Base-by-base conservation (phyloP, 179 eudicot species). In the Monotropa hypopitys region DNA sequence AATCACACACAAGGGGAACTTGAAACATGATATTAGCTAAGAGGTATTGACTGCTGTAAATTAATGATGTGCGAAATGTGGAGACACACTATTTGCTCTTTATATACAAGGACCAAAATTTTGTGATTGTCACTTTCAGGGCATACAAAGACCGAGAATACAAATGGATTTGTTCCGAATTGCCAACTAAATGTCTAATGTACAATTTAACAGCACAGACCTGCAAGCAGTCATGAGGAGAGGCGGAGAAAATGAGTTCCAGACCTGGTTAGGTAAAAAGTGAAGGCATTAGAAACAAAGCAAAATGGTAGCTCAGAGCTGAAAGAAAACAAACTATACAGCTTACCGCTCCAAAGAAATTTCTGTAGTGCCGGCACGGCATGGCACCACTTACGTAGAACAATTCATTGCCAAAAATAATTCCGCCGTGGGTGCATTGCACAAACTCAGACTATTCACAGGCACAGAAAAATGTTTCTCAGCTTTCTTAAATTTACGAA, bases 171-270 rank as follows among this genome's bases (percentile, higher is more conserved):
- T 35, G 23, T 33, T 1, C 56, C 23, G 4, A 47, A 51, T 32
- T 72, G 28, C 33, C 56, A 43, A 28, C 47, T 30, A 32, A 47
- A 47, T 43, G 28, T 45, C 51, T 35, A 78, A 59, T 62, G 61
- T 78, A 78, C 76, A 78, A 78, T 78, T 72, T 61, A 47, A 63
- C 70, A 33, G 70, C 70, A 65, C 70, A 65, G 70, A 42, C 76
- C 71, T 21, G 81, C 35, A 71, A 28, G 30, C 72, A 15, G 2
- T 33, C 74, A 45, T 0, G 13, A 8, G 40, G 20, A 73, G 56
- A 73, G 26, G 8, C 4, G 4, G n/a, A 16, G 38, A 59, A 65
- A 10, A 18, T 23, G 5, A 15, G 33, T 62, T 47, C 62, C 75
- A 9, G 62, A 38, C 76, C 81, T 72, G 76, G 53, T 23, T 26